Evolutionary conservation across 208 protist genomes (phyloP), one percentile per base, ranked within the genome.

Genomic region (Trichomonas gallinae): DNA sequence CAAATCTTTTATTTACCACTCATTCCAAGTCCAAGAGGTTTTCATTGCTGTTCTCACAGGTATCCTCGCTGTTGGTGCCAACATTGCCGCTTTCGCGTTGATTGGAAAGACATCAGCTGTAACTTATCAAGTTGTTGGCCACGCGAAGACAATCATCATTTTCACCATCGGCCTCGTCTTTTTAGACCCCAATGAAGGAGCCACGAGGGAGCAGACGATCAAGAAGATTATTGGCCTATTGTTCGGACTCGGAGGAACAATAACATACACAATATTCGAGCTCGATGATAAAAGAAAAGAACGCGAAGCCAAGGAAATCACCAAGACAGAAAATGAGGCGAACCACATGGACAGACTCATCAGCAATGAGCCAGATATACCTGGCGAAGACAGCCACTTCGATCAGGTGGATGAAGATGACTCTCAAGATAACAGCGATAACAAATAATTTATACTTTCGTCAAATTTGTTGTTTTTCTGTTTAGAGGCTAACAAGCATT

Each of bases 31-130:
- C 1, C 13, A 21, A 8, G 83, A 89, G 31, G 9, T 97, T 34
- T 10, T 46, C n/a, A 3, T 97, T 26, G 82, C 96, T n/a, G 2
- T 49, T 38, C 45, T 97, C 6, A 97, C 96, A 1, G 96, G 96
- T 9, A 40, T 96, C 15, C 17, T 96, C 15, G 91, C 96, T 42
- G 91, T 96, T n/a, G 87, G 44, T 48, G 96, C 96, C 10, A 97
- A 97, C 38, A 63, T 97, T 21, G 97, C 51, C n/a, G 87, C 85
- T n/a, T 97, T 96, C 38, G 48, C 88, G 31, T 38, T 97, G 42
- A 97, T 97, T 97, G 89, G 96, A 85, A 96, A 97, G 46, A 97
- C 96, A 81, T 97, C 96, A 8, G 46, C 96, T 34, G 49, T 97
- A 26, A 97, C 96, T 21, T 97, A 97, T 85, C 96, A 96, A 58